These are phyloP conservation scores for Ophidiomyces ophidiicola DNA, from an alignment of 2,329 filamentous ascomycete genomes.

Conservation along the genomic window DNA sequence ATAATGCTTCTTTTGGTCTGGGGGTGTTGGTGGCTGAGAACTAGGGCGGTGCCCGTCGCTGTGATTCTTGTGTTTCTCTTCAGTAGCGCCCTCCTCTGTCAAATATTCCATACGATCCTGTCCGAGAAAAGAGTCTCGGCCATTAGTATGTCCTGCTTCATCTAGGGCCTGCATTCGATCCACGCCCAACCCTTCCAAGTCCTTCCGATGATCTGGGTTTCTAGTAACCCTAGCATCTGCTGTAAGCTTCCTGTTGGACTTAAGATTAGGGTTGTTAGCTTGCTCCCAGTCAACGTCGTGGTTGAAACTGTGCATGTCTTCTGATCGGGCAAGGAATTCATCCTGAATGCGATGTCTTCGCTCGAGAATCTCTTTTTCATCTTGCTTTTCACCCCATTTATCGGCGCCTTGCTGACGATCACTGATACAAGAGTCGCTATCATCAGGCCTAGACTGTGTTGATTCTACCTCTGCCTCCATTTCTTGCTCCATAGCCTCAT, in stretches of 20 bases:
- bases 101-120: constrained; percentile 58
- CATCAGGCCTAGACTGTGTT: constrained; percentile 1
- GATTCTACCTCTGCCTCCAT: constrained; percentile 48
- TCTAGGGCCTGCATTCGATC: constrained; percentile 63
- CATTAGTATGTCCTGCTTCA: constrained; percentile 47
- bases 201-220: constrained; percentile 54
- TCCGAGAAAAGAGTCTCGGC: constrained; percentile 59
- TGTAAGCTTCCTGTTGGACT: constrained; percentile 43
- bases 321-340: constrained; percentile 45
- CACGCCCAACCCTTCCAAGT: constrained; percentile 64
- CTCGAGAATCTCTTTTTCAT: constrained; percentile 33
- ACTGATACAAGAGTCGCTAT: constrained; percentile 3
- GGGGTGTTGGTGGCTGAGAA: constrained; percentile 23
- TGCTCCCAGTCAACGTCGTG: constrained; percentile 57
- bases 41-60: neutral
- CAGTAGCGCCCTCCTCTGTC: constrained; percentile 33
- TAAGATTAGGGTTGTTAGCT: constrained; percentile 45
- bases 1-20: constrained; percentile 4
- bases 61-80: constrained; percentile 35
- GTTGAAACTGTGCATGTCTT: constrained; percentile 57
- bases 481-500: constrained; percentile 74
- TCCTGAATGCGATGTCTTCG: constrained; percentile 40
- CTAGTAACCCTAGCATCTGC: constrained; percentile 47
- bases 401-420: constrained; percentile 21
- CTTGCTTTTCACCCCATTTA: constrained; percentile 27